Evolutionary conservation across 2,329 filamentous ascomycete species (phyloP).

Genomic region (Trematosphaeria pertusa): DNA sequence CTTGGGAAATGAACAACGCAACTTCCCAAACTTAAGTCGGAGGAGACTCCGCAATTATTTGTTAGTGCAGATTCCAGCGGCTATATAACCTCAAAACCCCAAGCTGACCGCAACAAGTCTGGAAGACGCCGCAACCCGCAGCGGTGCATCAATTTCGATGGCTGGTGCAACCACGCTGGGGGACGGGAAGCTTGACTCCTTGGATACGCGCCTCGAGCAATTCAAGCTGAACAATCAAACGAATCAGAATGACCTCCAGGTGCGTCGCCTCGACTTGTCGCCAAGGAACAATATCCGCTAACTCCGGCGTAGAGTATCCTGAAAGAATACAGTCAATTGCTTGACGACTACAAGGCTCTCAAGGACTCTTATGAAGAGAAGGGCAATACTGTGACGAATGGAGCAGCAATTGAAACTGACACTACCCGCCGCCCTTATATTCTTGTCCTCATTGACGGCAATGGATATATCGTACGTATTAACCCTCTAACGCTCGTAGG

Average conservation of each 20-base stretch:
- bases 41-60: no score
- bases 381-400: slow-evolving; percentile 51
- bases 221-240: slow-evolving; percentile 32
- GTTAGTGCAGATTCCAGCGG: no score
- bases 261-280: not conserved
- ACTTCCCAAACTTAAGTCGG: no score
- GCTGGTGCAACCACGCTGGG: slow-evolving; percentile 24
- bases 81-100: no score
- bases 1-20: no score
- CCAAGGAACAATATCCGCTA: slow-evolving; percentile 7
- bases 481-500: not conserved
- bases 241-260: slow-evolving; percentile 21
- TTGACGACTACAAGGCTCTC: slow-evolving; percentile 62
- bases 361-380: slow-evolving; percentile 65
- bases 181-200: slow-evolving; percentile 31
- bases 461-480: slow-evolving; percentile 58
- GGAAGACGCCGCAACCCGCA: no score
- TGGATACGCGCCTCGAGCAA: slow-evolving; percentile 37
- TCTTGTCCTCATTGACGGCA: slow-evolving; percentile 67
- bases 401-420: slow-evolving; percentile 19
- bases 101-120: no score
- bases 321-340: slow-evolving; percentile 52
- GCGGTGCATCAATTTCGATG: not conserved
- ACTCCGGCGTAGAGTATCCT: slow-evolving; percentile 38
- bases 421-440: slow-evolving; percentile 63